These are phyloP conservation scores for Penicillium turbatum DNA, from an alignment of 495 filamentous ascomycete genomes.

Conservation along the genomic window DNA sequence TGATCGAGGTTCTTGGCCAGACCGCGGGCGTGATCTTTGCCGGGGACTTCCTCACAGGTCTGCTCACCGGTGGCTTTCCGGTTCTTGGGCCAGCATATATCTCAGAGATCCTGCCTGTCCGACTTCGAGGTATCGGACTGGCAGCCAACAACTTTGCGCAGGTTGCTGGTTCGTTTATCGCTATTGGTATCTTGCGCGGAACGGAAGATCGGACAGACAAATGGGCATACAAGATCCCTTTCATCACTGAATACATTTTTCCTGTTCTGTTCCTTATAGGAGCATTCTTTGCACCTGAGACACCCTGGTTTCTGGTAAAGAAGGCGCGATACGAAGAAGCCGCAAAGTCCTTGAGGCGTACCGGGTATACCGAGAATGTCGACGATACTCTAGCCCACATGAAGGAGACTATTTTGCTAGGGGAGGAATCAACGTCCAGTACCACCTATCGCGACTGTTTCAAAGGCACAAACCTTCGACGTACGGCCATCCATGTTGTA, in stretches of 20 bases:
- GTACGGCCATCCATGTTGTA: slow-evolving; percentile 38
- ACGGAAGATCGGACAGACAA: slow-evolving; percentile 25
- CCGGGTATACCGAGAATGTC: slow-evolving; percentile 16
- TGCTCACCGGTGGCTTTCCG: slow-evolving; percentile 33
- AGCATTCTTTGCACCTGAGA: slow-evolving; percentile 45
- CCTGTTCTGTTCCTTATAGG: slow-evolving; percentile 32
- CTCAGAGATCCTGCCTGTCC: slow-evolving; percentile 36
- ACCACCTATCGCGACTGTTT: slow-evolving; percentile 42
- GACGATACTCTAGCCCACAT: slow-evolving; percentile 28
- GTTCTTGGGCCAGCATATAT: slow-evolving; percentile 36
- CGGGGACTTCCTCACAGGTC: slow-evolving; percentile 35
- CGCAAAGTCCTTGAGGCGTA: slow-evolving; percentile 28
- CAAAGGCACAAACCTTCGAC: slow-evolving; percentile 41
- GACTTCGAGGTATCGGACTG: slow-evolving; percentile 37
- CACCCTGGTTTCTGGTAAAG: slow-evolving; percentile 47
- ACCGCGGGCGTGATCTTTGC: slow-evolving; percentile 30
- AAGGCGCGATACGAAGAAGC: slow-evolving; percentile 42
- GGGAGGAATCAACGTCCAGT: slow-evolving; percentile 37
- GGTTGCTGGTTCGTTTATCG: slow-evolving; percentile 36
- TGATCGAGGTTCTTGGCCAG: slow-evolving; percentile 35
- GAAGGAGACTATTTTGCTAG: slow-evolving; percentile 26
- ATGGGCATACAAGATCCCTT: slow-evolving; percentile 36
- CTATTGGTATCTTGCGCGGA: slow-evolving; percentile 38
- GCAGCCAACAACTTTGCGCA: slow-evolving; percentile 40
- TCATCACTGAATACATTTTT: slow-evolving; percentile 34